Evolutionary conservation across 2,329 filamentous ascomycete genomes (phyloP), one percentile per base, ranked within the genome.

Genomic region (Diplodia sapinea): DNA sequence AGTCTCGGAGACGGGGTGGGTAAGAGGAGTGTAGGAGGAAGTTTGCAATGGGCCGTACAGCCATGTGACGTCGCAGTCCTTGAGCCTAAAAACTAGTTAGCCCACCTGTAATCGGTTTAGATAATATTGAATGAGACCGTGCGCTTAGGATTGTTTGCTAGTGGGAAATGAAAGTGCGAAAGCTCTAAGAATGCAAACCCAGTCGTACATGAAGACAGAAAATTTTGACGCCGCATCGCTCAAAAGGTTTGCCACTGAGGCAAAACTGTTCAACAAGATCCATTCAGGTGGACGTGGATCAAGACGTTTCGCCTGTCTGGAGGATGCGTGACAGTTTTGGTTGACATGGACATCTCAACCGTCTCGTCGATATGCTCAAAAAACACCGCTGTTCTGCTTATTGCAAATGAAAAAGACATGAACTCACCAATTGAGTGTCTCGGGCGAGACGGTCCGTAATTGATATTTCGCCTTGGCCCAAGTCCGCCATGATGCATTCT

Each of bases 41-140:
- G 90, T 90, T 77, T 97, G 94, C 59, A 97, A 80, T 13, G 95
- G 95, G 0, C 95, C 95, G 75, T 98, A 99, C 0, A 99, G 84
- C 95, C 94, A 99, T 55, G 94, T 97, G 38, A 97, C 93, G 79
- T 99, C 94, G 77, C 91, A 95, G 74, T 98, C 95, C 78, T 98
- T 99, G 69, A 97, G 84, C 94, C 93, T 97, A 74, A 56, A 43
- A 62, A 62, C 63, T 56, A 50, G 71, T 83, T 72, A 83, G 78
- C 66, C 69, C 5, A 26, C 36, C 57, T 50, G 65, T 57, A 36
- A 55, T 54, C n/a, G 54, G 31, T 40, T 49, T 20, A 13, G 61
- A 20, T 40, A 13, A 15, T 23, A 52, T 13, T 51, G 31, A 31
- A 26, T 15, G 17, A 29, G 38, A 43, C 36, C 38, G 13, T 8